A percentile compares a stretch with the other conserved stretches of the same genome.
phyloP scores from a whole-genome alignment of 2,329 filamentous ascomycete species.

The Ophiognomonia clavigignenti-juglandacearum region DNA sequence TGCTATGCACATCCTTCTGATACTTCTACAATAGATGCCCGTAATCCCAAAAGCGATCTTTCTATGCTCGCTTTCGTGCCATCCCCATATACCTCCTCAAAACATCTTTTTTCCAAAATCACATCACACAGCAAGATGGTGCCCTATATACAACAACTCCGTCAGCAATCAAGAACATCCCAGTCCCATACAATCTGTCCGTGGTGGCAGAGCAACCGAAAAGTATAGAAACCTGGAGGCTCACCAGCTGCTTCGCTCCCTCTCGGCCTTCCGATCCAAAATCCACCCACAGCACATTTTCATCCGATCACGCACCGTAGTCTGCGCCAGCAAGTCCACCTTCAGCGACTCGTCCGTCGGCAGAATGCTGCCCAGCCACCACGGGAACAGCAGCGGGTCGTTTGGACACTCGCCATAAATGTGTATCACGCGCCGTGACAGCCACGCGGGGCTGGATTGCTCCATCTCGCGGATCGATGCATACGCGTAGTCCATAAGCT shows the following conservation, averaged over 20 bases:
- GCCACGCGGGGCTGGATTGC: constrained; percentile 65
- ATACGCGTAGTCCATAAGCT: constrained; percentile 60
- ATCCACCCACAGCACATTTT: constrained; percentile 84
- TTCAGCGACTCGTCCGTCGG: constrained; percentile 76
- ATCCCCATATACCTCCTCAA: no score
- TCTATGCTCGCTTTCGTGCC: no score
- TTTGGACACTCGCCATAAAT: constrained; percentile 74
- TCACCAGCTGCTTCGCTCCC: constrained; percentile 5
- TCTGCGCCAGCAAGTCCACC: constrained; percentile 67
- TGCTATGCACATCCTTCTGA: no score
- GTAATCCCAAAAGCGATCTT: no score
- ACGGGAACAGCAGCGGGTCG: constrained; percentile 75
- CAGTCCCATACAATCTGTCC: background rate
- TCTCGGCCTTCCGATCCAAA: constrained; percentile 58
- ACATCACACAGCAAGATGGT: background rate
- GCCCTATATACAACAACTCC: background rate
- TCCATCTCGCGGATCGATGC: constrained; percentile 68
- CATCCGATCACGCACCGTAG: constrained; percentile 72
- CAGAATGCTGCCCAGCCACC: constrained; percentile 83
- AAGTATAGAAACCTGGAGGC: background rate
- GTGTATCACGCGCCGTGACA: constrained; percentile 64
- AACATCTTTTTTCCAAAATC: background rate
- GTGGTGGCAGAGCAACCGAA: background rate
- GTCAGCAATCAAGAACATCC: background rate
- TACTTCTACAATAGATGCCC: no score